Evolutionary conservation across 2,329 filamentous ascomycete genomes (phyloP).

Genomic region (Blumeria graminis): DNA sequence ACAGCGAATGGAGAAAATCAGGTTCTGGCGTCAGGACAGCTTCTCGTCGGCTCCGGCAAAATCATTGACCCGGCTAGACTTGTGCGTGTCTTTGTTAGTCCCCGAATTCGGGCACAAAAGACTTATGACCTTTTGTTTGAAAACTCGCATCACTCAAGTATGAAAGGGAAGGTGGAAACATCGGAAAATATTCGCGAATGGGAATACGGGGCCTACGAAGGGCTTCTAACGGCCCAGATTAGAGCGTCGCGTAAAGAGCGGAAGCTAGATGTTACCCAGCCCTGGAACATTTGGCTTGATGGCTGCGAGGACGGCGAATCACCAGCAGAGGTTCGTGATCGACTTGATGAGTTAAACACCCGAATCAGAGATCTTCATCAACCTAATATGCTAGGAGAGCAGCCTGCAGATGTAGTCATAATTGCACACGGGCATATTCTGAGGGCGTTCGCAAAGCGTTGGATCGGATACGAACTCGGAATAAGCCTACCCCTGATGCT

Average conservation of each 20-base stretch:
- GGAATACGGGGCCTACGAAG: conserved; percentile 27
- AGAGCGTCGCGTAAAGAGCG: conserved; percentile 16
- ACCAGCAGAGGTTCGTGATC: conserved; percentile 21
- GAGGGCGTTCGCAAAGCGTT: conserved; percentile 28
- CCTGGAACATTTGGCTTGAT: conserved; percentile 28
- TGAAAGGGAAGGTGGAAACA: conserved; percentile 15
- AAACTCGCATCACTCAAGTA: conserved; percentile 5
- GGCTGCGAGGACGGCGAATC: conserved; percentile 26
- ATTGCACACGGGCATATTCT: conserved; percentile 22
- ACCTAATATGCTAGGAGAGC: conserved; percentile 19
- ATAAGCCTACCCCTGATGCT: conserved; percentile 16
- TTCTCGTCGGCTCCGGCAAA: conserved; percentile 22
- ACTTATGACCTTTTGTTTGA: conserved; percentile 23
- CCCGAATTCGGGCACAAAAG: conserved; percentile 21
- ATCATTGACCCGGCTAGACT: conserved; percentile 24
- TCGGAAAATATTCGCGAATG: conserved; percentile 24
- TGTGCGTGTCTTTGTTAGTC: conserved; percentile 22
- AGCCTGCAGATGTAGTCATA: conserved; percentile 25
- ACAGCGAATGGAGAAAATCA: conserved; percentile 19
- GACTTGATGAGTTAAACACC: conserved; percentile 25
- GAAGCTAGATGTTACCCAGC: conserved; percentile 20
- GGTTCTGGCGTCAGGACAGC: conserved; percentile 18
- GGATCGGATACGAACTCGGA: conserved; percentile 22
- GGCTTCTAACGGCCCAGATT: conserved; percentile 21
- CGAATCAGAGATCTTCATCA: conserved; percentile 25